These are phyloP conservation scores for Trifolium fragiferum DNA, from an alignment of 306 rosid genomes.

Conservation along the genomic window DNA sequence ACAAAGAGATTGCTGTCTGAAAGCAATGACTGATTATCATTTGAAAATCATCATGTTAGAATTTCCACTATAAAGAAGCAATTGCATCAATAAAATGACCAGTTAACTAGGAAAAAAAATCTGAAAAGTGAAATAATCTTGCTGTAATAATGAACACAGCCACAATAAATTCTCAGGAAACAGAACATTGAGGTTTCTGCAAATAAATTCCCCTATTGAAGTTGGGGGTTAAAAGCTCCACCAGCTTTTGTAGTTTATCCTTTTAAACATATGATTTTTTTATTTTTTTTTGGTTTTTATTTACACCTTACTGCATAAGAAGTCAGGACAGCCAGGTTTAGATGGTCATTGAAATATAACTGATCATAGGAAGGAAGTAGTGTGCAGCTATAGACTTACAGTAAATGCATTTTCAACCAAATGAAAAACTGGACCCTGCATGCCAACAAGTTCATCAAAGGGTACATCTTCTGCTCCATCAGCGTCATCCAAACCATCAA, in stretches of 20 bases:
- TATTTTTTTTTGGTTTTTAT: background rate
- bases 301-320: background rate
- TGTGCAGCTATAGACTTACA: conserved; percentile 53
- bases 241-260: conserved; percentile 25
- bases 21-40: conserved; percentile 8
- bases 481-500: conserved; percentile 97
- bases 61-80: conserved; percentile 23
- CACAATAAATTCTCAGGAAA: conserved; percentile 20
- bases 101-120: background rate
- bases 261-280: background rate
- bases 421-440: conserved; percentile 99
- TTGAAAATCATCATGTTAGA: conserved; percentile 1
- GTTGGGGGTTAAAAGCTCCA: background rate
- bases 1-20: conserved; percentile 5
- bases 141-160: conserved; percentile 25
- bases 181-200: conserved; percentile 33
- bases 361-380: conserved; percentile 8
- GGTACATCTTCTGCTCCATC: conserved; percentile 99
- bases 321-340: conserved; percentile 5
- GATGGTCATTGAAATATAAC: conserved; percentile 6
- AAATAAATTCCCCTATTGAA: background rate
- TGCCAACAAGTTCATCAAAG: conserved; percentile 99
- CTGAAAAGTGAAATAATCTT: conserved; percentile 1
- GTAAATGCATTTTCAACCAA: conserved; percentile 98
- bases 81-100: conserved; percentile 25